Conservation (phyloP, 805 yeast species). For the Maudiozyma barnettii region DNA sequence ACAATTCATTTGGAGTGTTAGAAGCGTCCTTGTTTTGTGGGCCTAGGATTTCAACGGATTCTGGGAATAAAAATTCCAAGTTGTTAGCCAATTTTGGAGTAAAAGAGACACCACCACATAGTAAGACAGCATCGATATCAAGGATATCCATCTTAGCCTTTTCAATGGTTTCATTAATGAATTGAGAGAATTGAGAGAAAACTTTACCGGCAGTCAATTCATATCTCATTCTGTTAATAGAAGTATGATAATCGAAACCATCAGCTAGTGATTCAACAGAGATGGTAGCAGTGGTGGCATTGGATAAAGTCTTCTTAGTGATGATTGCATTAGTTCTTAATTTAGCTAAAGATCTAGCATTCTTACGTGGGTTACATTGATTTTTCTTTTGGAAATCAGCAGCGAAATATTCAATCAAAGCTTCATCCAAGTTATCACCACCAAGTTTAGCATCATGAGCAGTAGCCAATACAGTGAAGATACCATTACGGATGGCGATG, state of each 20-base stretch:
- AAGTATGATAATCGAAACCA: slow-evolving; percentile 87
- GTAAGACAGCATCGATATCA: slow-evolving; percentile 82
- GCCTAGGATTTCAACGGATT: slow-evolving; percentile 53
- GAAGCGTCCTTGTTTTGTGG: slow-evolving; percentile 74
- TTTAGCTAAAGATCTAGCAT: slow-evolving; percentile 81
- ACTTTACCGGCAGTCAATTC: slow-evolving; percentile 80
- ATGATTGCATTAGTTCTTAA: slow-evolving; percentile 71
- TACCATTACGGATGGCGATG: slow-evolving; percentile 86
- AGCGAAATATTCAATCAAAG: slow-evolving; percentile 74
- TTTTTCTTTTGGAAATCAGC: slow-evolving; percentile 89
- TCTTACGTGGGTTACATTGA: slow-evolving; percentile 69
- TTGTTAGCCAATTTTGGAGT: slow-evolving; percentile 83
- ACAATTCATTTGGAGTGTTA: slow-evolving; percentile 77
- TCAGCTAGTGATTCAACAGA: slow-evolving; percentile 92
- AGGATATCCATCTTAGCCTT: slow-evolving; percentile 80
- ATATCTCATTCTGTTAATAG: slow-evolving; percentile 87
- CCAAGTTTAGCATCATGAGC: slow-evolving; percentile 76
- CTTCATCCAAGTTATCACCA: slow-evolving; percentile 76
- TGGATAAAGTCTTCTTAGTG: slow-evolving; percentile 85
- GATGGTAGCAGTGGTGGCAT: slow-evolving; percentile 78
- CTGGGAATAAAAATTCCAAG: slow-evolving; percentile 70
- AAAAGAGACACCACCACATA: slow-evolving; percentile 89
- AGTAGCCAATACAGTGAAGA: slow-evolving; percentile 80
- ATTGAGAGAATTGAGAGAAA: slow-evolving; percentile 63
- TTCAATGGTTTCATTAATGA: slow-evolving; percentile 61